Evolutionary conservation across 2,329 filamentous ascomycete species (phyloP).

Genomic region (Ilyonectria destructans): DNA sequence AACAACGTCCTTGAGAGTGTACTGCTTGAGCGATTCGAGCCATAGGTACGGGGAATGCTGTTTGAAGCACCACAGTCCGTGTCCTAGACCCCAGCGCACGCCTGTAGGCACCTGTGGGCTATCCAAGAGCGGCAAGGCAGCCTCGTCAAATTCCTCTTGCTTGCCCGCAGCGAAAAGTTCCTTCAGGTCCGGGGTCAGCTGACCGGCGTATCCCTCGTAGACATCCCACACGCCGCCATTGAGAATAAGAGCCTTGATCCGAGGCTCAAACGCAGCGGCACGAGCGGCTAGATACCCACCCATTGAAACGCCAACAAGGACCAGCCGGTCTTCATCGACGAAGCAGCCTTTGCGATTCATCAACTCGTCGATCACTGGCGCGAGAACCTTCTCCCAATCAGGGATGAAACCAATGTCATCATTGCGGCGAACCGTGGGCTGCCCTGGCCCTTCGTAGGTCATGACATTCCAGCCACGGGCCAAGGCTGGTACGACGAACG

Average conservation of each 20-base stretch:
- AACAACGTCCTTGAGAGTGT: conserved; percentile 34
- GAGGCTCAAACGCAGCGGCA: conserved; percentile 36
- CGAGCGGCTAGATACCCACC: conserved; percentile 38
- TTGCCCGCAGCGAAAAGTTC: conserved; percentile 33
- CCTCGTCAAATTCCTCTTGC: conserved; percentile 38
- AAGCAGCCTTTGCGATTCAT: conserved; percentile 9
- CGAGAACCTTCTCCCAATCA: conserved; percentile 34
- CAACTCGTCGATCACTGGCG: conserved; percentile 25
- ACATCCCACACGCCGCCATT: conserved; percentile 42
- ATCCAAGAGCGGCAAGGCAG: conserved; percentile 3
- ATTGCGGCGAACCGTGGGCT: conserved; percentile 32
- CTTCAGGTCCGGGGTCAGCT: conserved; percentile 18
- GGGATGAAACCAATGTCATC: conserved; percentile 36
- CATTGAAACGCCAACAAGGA: conserved; percentile 29
- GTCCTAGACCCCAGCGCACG: conserved; percentile 50
- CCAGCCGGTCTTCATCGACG: conserved; percentile 13
- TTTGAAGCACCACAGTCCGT: conserved; percentile 55
- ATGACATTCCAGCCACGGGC: conserved; percentile 33
- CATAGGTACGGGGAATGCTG: conserved; percentile 50
- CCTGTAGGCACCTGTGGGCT: conserved; percentile 33
- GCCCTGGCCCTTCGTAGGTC: conserved; percentile 35
- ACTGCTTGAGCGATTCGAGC: conserved; percentile 34
- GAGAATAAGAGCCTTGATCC: conserved; percentile 19
- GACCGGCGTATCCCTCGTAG: conserved; percentile 27
- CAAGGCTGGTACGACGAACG: conserved; percentile 23